A percentile compares a stretch with the other conserved stretches of the same genome.
phyloP scores from a whole-genome alignment of 177 flowering plant species.

The Tripterygium wilfordii region DNA sequence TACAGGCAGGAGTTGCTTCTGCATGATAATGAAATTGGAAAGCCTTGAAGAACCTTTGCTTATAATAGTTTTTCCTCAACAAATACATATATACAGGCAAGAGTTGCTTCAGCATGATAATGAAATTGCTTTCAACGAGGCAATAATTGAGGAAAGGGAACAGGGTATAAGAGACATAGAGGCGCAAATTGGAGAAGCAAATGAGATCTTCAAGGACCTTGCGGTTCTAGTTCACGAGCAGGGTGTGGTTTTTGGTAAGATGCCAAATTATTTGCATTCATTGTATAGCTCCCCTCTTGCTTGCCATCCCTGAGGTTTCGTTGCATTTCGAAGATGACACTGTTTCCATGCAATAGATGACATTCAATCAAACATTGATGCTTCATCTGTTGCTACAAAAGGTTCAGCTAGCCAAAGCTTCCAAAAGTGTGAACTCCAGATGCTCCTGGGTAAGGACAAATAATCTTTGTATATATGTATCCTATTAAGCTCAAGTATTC shows the following conservation, averaged over 20 bases:
- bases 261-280: neutral
- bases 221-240: conserved; percentile 79
- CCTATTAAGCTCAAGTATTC: neutral
- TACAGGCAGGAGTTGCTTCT: too few relatives aligned
- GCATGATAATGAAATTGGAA: too few relatives aligned
- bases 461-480: neutral
- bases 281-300: neutral
- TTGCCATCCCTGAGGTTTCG: neutral
- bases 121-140: conserved; percentile 73
- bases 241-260: conserved; percentile 64
- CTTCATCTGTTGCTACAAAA: conserved; percentile 44
- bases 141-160: conserved; percentile 80
- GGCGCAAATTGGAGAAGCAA: conserved; percentile 58
- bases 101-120: conserved; percentile 54
- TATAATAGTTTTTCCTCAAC: too few relatives aligned
- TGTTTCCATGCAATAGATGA: conserved; percentile 41
- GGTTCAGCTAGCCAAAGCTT: conserved; percentile 55
- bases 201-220: conserved; percentile 75
- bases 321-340: neutral
- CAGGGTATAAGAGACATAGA: conserved; percentile 62
- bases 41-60: too few relatives aligned
- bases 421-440: conserved; percentile 54
- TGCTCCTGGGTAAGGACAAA: conserved; percentile 53
- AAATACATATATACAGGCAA: conserved; percentile 40
- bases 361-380: conserved; percentile 54